Evolutionary conservation across 345 rosid genomes (phyloP).

Genomic region (Salix udensis): DNA sequence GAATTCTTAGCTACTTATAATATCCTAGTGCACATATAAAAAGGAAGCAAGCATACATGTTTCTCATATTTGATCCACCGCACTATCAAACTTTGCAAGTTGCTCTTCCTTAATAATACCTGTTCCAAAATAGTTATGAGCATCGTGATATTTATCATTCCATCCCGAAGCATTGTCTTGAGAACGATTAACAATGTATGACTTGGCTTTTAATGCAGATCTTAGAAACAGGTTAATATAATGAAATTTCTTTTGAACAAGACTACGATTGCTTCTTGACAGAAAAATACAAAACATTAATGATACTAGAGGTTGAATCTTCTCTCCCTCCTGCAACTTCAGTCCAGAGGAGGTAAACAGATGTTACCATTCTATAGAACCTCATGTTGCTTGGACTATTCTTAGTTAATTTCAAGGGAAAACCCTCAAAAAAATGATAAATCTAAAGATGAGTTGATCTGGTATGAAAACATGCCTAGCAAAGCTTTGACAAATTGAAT

Average conservation of each 20-base stretch:
- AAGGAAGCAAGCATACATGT: constrained; percentile 51
- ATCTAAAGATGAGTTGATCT: neutral
- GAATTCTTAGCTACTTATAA: neutral
- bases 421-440: neutral
- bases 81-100: constrained; percentile 56
- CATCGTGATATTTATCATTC: neutral
- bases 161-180: neutral
- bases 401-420: neutral
- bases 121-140: constrained; percentile 27
- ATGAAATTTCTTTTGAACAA: neutral
- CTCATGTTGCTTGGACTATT: neutral
- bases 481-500: neutral
- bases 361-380: neutral
- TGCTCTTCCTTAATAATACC: constrained; percentile 60
- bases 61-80: constrained; percentile 62
- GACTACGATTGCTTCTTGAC: neutral
- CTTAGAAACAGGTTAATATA: neutral
- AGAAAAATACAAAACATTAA: neutral
- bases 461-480: neutral
- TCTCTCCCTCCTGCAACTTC: neutral
- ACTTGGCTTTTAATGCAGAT: neutral
- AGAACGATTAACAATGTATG: neutral
- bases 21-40: neutral
- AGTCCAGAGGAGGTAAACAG: neutral
- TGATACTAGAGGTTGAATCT: neutral